Conservation (phyloP, 345 rosid genomes). For the Eucalyptus sideroxylon region DNA sequence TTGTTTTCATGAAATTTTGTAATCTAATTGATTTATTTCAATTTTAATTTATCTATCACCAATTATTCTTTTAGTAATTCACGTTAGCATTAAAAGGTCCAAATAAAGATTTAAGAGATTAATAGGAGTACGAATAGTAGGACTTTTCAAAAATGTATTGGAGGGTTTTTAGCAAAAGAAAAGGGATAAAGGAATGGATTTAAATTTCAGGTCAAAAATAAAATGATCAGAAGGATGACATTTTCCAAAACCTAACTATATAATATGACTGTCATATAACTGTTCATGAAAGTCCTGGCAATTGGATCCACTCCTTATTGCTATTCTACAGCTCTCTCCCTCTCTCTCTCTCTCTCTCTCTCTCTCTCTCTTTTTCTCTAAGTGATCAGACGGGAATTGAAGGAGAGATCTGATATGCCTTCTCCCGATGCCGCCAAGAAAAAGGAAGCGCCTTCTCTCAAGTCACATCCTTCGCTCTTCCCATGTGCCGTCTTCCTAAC, state of each 20-base stretch:
- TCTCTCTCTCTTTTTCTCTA: background rate
- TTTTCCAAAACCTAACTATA: background rate
- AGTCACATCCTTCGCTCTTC: constrained; percentile 32
- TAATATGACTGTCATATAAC: background rate
- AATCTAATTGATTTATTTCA: background rate
- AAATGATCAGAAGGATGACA: background rate
- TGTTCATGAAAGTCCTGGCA: background rate
- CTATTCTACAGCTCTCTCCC: background rate
- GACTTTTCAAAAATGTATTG: background rate
- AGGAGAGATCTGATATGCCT: background rate
- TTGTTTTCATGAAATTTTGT: background rate
- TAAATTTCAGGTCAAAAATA: background rate
- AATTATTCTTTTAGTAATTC: rapidly evolving
- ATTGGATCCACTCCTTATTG: background rate
- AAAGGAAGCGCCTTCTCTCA: constrained; percentile 25
- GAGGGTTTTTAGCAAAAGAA: background rate
- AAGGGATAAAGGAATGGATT: background rate
- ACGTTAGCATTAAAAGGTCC: rapidly evolving
- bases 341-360: no score
- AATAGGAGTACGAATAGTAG: background rate
- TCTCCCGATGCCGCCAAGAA: background rate
- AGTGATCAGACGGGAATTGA: background rate
- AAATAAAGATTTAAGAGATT: background rate
- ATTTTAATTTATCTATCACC: background rate
- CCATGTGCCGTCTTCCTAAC: constrained; percentile 35